These are phyloP conservation scores for Penicillium steckii DNA, from an alignment of 495 filamentous ascomycete genomes.

Conservation along the genomic window DNA sequence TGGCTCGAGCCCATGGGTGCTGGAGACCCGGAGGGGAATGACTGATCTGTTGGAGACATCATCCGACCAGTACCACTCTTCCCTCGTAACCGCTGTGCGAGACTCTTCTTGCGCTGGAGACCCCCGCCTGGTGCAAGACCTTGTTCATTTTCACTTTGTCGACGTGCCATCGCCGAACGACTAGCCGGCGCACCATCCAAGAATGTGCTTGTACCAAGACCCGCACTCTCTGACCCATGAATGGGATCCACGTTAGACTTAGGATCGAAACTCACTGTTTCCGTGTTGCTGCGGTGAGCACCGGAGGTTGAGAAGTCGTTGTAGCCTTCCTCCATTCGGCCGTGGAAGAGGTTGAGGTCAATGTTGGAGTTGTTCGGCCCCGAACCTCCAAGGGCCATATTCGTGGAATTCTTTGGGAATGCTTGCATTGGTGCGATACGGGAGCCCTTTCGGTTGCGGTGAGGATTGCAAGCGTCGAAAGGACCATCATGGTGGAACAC, in stretches of 20 bases:
- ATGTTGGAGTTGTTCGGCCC: constrained; percentile 81
- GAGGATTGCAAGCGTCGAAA: constrained; percentile 95
- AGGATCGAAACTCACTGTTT: constrained; percentile 56
- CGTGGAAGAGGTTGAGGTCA: constrained; percentile 81
- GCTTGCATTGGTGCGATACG: constrained; percentile 93
- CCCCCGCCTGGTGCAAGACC: constrained; percentile 53
- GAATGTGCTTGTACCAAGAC: constrained; percentile 93
- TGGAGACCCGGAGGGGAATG: constrained; percentile 33
- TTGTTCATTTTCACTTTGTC: constrained; percentile 62
- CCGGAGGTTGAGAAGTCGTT: constrained; percentile 62
- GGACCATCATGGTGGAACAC: constrained; percentile 99
- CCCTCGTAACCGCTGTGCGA: constrained; percentile 80
- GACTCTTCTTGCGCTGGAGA: constrained; percentile 84
- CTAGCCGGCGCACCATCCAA: constrained; percentile 92
- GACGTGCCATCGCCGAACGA: constrained; percentile 74
- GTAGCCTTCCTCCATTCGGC: constrained; percentile 79
- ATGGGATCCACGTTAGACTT: constrained; percentile 63
- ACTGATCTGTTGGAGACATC: constrained; percentile 45
- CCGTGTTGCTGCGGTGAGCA: constrained; percentile 37
- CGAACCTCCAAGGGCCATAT: constrained; percentile 87
- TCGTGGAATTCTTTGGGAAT: constrained; percentile 85
- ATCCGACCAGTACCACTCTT: constrained; percentile 57
- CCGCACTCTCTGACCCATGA: constrained; percentile 79
- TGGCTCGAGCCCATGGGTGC: constrained; percentile 30
- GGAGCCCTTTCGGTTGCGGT: constrained; percentile 84